Percentiles rank a stretch among this genome's conserved stretches.
These are phyloP conservation scores for Paecilomyces dactylethromorphus DNA, from an alignment of 2,329 filamentous ascomycete genomes.

Conservation along the genomic window DNA sequence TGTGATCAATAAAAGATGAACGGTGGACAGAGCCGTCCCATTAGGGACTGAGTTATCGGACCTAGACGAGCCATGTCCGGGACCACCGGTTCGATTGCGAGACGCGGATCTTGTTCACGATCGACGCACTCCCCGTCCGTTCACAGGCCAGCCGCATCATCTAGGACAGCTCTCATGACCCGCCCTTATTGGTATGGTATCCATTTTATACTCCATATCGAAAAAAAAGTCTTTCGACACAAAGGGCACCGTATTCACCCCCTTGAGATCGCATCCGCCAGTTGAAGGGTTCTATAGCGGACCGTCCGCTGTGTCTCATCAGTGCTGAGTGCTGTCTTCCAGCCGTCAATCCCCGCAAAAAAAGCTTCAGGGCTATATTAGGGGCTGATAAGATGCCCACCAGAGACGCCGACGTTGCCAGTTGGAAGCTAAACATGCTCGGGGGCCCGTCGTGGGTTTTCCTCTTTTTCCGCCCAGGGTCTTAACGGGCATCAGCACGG, in stretches of 20 bases:
- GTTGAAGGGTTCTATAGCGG: neutral
- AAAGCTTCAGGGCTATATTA: neutral
- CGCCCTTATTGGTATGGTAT: neutral
- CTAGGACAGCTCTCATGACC: neutral
- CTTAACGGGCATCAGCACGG: neutral
- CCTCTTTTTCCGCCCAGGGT: neutral
- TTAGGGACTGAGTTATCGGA: neutral
- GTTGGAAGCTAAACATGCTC: neutral
- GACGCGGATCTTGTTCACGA: neutral
- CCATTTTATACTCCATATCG: neutral
- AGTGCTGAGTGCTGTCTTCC: neutral
- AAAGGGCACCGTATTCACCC: neutral
- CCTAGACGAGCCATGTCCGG: neutral
- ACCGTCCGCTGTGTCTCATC: neutral
- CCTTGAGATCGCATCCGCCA: neutral
- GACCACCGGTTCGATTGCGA: neutral
- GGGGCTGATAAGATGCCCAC: neutral
- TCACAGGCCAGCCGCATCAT: neutral
- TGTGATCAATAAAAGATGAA: neutral
- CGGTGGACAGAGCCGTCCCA: neutral
- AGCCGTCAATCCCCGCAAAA: neutral
- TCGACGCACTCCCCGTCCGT: neutral
- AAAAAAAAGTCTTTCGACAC: neutral
- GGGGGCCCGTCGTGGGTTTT: neutral
- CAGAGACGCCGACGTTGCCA: neutral